Evolutionary conservation across 2,329 filamentous ascomycete genomes (phyloP).

Genomic region (Diaporthe australafricana): DNA sequence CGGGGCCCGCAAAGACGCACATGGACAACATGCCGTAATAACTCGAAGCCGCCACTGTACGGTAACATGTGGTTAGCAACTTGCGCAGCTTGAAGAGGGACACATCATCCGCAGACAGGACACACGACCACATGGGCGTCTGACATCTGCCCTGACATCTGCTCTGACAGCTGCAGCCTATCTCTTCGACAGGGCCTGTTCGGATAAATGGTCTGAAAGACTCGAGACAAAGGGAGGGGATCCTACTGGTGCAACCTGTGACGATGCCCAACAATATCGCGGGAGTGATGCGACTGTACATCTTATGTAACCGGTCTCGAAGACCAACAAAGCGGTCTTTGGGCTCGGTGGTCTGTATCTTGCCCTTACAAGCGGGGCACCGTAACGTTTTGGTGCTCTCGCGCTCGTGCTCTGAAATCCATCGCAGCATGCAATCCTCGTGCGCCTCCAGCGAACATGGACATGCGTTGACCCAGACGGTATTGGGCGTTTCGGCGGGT

Average conservation of each 20-base stretch:
- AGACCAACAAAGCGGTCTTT: slow-evolving; percentile 78
- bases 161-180: background rate
- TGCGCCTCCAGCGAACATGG: slow-evolving; percentile 92
- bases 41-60: slow-evolving; percentile 59
- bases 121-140: background rate
- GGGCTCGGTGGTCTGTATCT: slow-evolving; percentile 81
- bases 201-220: background rate
- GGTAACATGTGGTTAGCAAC: slow-evolving; percentile 12
- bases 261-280: slow-evolving; percentile 74
- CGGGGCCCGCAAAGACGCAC: slow-evolving; percentile 63
- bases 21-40: slow-evolving; percentile 65
- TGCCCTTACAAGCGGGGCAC: slow-evolving; percentile 90
- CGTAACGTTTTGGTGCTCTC: slow-evolving; percentile 73
- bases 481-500: slow-evolving; percentile 59
- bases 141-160: background rate
- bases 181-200: background rate
- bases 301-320: slow-evolving; percentile 68
- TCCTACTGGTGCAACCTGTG: slow-evolving; percentile 55
- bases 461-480: slow-evolving; percentile 86
- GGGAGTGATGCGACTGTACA: slow-evolving; percentile 66
- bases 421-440: slow-evolving; percentile 88
- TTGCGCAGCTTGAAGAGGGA: background rate
- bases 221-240: background rate
- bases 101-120: background rate
- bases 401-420: slow-evolving; percentile 90